Base-by-base conservation (phyloP, 129 eudicot species). In the Daucus carota region DNA sequence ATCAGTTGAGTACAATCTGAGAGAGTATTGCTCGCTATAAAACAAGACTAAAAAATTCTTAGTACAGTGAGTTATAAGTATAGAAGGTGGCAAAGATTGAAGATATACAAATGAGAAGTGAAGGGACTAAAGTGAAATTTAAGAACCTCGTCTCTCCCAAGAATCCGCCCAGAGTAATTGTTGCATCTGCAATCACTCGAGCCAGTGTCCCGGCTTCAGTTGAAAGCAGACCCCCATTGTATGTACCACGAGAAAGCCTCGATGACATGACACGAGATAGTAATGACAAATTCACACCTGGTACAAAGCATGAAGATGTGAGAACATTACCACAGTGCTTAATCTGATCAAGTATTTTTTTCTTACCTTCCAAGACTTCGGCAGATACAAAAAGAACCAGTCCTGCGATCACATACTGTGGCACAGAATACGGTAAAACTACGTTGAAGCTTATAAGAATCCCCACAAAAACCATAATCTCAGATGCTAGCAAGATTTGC, bases 181-280 rank as follows among this genome's bases (percentile, higher is more conserved):
- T 93, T 13, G 82, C 97, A 62, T 93, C 98, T 52, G 98, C 96
- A 70, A 93, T 85, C 71, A 93, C 98, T 69, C 98, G 89, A n/a
- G 98, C 98, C 28, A 93, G 52, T 4, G 98, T 93, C 63, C 98
- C 98, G 0, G 98, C 98, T 86, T 93, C 98, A 0, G 98, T 93
- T 46, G 98, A 93, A 54, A 93, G 66, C 48, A 93, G 78, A 4
- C 98, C 98, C 0, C 98, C 98, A 14, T 93, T 93, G 84, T 87
- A 93, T 22, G 98, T 93, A 48, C 98, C 98, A 74, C 98, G 97
- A 33, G 98, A 93, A 41, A 93, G 98, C 86, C 98, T 78, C 41
- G 98, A 93, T 78, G 98, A 93, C 98, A 93, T 93, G 26, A 93
- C 98, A 31, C 98, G 91, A 44, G 98, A 93, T 83, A 93, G 86